phyloP scores from a whole-genome alignment of 2,329 filamentous ascomycete genomes.

The Penicillium paneum region DNA sequence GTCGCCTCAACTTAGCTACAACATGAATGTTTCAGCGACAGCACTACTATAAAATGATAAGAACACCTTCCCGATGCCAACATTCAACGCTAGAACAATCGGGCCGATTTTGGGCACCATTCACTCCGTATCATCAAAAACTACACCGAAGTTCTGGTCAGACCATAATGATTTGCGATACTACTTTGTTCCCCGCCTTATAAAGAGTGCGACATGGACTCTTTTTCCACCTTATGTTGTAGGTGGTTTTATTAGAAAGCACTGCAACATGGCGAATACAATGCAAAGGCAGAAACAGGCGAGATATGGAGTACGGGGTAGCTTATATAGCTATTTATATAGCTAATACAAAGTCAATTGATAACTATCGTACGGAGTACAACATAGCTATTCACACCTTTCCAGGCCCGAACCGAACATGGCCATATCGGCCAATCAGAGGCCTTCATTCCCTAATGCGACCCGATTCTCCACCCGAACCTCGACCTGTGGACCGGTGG shows the following conservation, averaged over 20 bases:
- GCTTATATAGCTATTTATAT: not conserved
- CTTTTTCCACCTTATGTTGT: not conserved
- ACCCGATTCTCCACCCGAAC: not conserved
- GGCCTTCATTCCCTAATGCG: not conserved
- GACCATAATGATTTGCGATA: no score
- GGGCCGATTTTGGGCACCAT: not conserved
- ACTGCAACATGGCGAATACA: not conserved
- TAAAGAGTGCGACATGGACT: not conserved
- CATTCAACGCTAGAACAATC: not conserved
- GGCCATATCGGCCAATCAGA: not conserved
- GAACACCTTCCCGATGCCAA: not conserved
- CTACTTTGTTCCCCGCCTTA: not conserved
- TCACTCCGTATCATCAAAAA: not conserved
- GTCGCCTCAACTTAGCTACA: not conserved
- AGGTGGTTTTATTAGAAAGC: not conserved
- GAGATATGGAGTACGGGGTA: no score
- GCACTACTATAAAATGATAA: not conserved
- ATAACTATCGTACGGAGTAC: no score
- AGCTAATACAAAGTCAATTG: not conserved
- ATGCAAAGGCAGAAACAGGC: not conserved
- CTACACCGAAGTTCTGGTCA: not conserved
- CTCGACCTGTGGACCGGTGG: not conserved
- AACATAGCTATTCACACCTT: no score
- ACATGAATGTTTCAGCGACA: not conserved
- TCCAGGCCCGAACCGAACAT: slow-evolving; percentile 3